These are phyloP conservation scores for Penicillium robsamsonii DNA, from an alignment of 495 filamentous ascomycete species.

Conservation along the genomic window DNA sequence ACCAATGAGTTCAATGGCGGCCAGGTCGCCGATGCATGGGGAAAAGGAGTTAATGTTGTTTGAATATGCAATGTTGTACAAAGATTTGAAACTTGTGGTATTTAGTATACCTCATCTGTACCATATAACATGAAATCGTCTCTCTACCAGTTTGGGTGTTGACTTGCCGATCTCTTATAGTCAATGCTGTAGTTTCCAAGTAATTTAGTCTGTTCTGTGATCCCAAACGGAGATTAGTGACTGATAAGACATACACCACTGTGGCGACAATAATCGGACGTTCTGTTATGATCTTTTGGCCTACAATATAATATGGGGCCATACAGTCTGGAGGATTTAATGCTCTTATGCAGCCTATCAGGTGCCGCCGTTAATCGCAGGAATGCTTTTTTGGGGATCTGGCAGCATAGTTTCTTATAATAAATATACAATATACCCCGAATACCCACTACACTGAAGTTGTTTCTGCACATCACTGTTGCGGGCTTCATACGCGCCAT, in stretches of 20 bases:
- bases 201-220: background rate
- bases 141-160: background rate
- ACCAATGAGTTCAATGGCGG: background rate
- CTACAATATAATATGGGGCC: background rate
- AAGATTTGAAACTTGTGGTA: constrained; percentile 5
- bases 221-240: background rate
- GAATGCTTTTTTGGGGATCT: background rate
- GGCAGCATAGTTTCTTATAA: background rate
- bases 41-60: constrained; percentile 4
- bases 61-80: constrained; percentile 9
- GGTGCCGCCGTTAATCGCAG: background rate
- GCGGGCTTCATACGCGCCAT: too few species aligned
- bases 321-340: background rate
- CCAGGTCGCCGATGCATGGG: constrained; percentile 3
- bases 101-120: constrained; percentile 6
- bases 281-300: background rate
- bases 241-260: background rate
- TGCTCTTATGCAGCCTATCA: background rate
- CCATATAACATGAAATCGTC: constrained; percentile 10
- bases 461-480: too few species aligned
- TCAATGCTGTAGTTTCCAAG: background rate
- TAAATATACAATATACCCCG: background rate
- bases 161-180: background rate
- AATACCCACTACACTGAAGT: background rate
- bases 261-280: background rate